These are phyloP conservation scores for Aureobasidium sp. DNA, from an alignment of 2,329 filamentous ascomycete species.

Conservation along the genomic window DNA sequence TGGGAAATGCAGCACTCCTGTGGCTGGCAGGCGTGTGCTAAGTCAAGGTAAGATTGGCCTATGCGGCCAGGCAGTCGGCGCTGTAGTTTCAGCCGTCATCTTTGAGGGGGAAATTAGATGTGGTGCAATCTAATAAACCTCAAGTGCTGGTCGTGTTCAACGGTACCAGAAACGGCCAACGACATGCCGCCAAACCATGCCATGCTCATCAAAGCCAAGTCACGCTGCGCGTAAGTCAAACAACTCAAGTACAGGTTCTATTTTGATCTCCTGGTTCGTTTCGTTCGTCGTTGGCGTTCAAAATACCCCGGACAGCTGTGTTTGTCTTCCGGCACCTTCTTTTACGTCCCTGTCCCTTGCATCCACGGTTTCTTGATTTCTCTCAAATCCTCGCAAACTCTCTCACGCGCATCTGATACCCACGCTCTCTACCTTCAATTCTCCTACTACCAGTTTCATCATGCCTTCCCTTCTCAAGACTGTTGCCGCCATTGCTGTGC, in stretches of 20 bases:
- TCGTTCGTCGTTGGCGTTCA: not conserved
- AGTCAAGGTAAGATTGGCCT: not conserved
- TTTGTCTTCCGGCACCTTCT: constrained; percentile 8
- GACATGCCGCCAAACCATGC: constrained; percentile 4
- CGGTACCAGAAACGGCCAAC: constrained; percentile 1
- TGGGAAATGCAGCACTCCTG: not conserved
- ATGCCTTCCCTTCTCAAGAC: constrained; percentile 7
- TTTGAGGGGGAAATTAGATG: not conserved
- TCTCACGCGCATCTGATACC: not conserved
- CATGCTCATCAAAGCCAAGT: not conserved
- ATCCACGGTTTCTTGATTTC: not conserved
- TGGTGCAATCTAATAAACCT: constrained; percentile 11
- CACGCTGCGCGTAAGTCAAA: not conserved
- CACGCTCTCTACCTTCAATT: not conserved
- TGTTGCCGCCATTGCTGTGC: constrained; percentile 1
- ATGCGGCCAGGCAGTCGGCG: not conserved
- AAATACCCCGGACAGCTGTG: constrained; percentile 6
- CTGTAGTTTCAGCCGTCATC: constrained; percentile 7
- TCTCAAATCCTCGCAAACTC: constrained; percentile 7
- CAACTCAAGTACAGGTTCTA: not conserved
- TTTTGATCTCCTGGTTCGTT: constrained; percentile 10
- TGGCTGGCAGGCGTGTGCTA: not conserved
- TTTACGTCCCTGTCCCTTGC: not conserved
- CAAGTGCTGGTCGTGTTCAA: constrained; percentile 8
- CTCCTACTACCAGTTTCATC: not conserved